Conservation (phyloP, 2,329 filamentous ascomycete genomes). For the Aureobasidium sp. region DNA sequence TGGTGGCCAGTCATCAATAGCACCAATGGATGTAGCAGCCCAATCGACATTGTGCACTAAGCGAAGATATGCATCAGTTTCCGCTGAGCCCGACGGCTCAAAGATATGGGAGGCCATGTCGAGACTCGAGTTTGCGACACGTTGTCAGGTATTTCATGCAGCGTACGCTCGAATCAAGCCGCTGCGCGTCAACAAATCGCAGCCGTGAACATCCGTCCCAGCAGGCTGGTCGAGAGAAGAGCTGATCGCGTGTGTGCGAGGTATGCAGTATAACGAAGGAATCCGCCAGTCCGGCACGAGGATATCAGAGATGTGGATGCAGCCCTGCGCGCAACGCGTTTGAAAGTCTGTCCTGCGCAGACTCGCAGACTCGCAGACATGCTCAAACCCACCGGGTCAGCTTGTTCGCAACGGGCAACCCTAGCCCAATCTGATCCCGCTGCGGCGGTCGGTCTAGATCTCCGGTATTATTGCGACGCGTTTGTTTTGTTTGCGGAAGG, state of each 20-base stretch:
- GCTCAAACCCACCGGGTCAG: not conserved
- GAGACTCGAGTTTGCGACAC: not conserved
- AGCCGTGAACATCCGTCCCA: not conserved
- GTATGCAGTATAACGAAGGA: not conserved
- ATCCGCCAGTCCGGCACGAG: not conserved
- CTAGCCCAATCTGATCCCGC: not conserved
- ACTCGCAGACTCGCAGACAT: not conserved
- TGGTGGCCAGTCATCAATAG: slow-evolving; percentile 10
- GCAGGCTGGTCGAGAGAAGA: not conserved
- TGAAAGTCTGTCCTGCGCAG: not conserved
- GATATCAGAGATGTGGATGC: not conserved
- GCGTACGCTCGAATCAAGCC: not conserved
- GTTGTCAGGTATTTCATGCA: not conserved
- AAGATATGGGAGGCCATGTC: not conserved
- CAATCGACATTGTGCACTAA: slow-evolving; percentile 11
- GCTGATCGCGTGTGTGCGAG: not conserved
- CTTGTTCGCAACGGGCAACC: not conserved
- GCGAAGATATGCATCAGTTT: slow-evolving; percentile 1
- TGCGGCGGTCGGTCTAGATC: not conserved
- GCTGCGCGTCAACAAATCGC: not conserved
- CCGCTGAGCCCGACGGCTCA: not conserved
- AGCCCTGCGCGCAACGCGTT: not conserved
- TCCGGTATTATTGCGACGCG: not conserved
- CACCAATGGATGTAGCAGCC: slow-evolving; percentile 12
- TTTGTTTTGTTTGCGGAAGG: slow-evolving; percentile 8